phyloP scores from a whole-genome alignment of 768 basidiomycete genomes.

The Tubosaeta sp. region DNA sequence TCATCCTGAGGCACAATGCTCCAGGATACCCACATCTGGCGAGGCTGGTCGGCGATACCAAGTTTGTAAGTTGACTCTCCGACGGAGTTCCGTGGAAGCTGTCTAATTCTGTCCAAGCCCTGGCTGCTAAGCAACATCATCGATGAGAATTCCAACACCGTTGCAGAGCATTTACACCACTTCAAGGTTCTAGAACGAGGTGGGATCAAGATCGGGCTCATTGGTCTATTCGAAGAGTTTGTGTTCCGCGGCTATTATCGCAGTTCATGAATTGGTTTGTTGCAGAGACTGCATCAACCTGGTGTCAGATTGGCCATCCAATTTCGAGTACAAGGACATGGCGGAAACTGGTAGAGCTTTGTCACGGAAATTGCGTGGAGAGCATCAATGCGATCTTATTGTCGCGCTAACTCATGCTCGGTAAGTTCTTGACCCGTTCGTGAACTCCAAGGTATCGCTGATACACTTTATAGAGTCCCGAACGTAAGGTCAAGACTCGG shows the following conservation, averaged over 20 bases:
- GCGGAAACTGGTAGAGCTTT: constrained; percentile 63
- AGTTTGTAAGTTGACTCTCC: constrained; percentile 51
- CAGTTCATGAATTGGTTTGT: not conserved
- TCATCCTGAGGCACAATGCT: not conserved
- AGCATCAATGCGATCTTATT: constrained; percentile 71
- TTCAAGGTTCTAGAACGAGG: constrained; percentile 65
- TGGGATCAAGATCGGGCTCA: constrained; percentile 70
- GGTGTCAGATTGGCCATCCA: constrained; percentile 78
- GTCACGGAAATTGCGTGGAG: constrained; percentile 67
- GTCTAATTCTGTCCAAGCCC: constrained; percentile 44
- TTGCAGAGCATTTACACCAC: constrained; percentile 58
- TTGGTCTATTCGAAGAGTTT: constrained; percentile 85
- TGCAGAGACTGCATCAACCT: constrained; percentile 87
- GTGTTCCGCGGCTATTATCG: constrained; percentile 5
- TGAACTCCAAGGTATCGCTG: not conserved
- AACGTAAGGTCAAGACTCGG: constrained; percentile 20
- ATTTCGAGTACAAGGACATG: constrained; percentile 78
- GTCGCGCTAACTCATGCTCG: constrained; percentile 84
- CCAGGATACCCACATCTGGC: constrained; percentile 62
- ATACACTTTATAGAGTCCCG: constrained; percentile 21
- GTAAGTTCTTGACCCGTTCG: constrained; percentile 30
- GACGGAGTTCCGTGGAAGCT: not conserved
- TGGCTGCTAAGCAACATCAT: constrained; percentile 90
- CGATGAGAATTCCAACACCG: constrained; percentile 55
- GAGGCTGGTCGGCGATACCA: constrained; percentile 65